phyloP scores from a whole-genome alignment of 495 filamentous ascomycete species.

The Xylaria telfairii region DNA sequence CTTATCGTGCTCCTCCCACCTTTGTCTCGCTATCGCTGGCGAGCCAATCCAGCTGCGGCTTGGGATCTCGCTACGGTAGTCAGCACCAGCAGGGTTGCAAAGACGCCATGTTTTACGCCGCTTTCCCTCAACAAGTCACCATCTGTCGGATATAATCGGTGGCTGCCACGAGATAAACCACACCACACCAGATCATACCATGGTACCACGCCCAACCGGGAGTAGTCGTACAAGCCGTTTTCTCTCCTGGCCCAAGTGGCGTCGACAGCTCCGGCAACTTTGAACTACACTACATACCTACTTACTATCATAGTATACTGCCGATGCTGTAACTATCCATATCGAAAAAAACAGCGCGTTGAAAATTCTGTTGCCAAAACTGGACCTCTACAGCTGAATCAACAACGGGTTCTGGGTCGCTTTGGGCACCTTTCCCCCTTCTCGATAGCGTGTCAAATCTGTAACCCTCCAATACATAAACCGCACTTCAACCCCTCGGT shows the following conservation, averaged over 20 bases:
- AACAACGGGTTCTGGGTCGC: neutral
- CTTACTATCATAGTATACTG: neutral
- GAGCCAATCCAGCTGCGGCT: slow-evolving; percentile 7
- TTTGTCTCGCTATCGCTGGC: slow-evolving; percentile 5
- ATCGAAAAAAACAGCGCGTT: neutral
- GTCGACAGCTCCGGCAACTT: neutral
- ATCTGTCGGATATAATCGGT: slow-evolving; percentile 19
- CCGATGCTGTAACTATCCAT: neutral
- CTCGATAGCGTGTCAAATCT: neutral
- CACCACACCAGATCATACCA: slow-evolving; percentile 12
- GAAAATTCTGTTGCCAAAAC: neutral
- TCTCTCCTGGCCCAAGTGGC: neutral
- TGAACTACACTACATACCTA: neutral
- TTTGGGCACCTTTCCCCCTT: neutral
- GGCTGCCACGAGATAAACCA: slow-evolving; percentile 22
- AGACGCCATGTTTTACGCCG: slow-evolving; percentile 15
- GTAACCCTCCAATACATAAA: neutral
- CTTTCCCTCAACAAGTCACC: slow-evolving; percentile 15
- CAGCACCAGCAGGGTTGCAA: slow-evolving; percentile 14
- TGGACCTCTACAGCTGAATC: neutral
- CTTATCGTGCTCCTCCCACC: slow-evolving; percentile 13
- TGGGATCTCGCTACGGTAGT: slow-evolving; percentile 6
- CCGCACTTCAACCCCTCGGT: neutral
- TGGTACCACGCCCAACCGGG: neutral
- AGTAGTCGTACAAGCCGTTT: neutral